Conservation (phyloP, 306 rosid species). For the Elaeagnus macrophylla region DNA sequence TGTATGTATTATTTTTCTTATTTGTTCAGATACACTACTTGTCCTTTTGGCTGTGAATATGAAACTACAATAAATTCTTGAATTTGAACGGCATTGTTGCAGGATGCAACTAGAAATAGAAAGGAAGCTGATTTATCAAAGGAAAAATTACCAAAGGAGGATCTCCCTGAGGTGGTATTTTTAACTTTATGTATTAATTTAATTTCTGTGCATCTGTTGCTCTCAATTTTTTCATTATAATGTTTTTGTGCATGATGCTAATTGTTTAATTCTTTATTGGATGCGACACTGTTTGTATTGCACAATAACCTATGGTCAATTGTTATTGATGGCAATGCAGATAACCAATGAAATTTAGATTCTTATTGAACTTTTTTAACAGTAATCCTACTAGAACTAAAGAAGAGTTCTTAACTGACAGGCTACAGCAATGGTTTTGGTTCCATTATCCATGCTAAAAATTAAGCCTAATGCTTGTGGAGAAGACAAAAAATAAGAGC, state of each 20-base stretch:
- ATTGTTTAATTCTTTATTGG: neutral
- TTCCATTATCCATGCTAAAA: neutral
- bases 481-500: too few species aligned
- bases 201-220: slow-evolving; percentile 11
- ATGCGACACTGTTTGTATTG: neutral
- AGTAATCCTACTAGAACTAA: neutral
- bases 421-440: neutral
- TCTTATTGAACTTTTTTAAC: neutral
- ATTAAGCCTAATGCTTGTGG: neutral
- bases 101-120: slow-evolving; percentile 34
- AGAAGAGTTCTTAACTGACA: neutral
- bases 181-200: slow-evolving; percentile 3
- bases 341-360: neutral
- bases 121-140: slow-evolving; percentile 29
- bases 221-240: neutral
- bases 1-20: neutral
- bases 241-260: slow-evolving; percentile 5
- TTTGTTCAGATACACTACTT: neutral
- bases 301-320: neutral
- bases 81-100: slow-evolving; percentile 23
- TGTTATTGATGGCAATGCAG: neutral
- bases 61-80: slow-evolving; percentile 1
- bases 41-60: neutral
- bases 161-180: slow-evolving; percentile 59
- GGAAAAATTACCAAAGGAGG: slow-evolving; percentile 29